phyloP scores from a whole-genome alignment of 1,284 basidiomycete genomes.

The Pseudozyma pruni region DNA sequence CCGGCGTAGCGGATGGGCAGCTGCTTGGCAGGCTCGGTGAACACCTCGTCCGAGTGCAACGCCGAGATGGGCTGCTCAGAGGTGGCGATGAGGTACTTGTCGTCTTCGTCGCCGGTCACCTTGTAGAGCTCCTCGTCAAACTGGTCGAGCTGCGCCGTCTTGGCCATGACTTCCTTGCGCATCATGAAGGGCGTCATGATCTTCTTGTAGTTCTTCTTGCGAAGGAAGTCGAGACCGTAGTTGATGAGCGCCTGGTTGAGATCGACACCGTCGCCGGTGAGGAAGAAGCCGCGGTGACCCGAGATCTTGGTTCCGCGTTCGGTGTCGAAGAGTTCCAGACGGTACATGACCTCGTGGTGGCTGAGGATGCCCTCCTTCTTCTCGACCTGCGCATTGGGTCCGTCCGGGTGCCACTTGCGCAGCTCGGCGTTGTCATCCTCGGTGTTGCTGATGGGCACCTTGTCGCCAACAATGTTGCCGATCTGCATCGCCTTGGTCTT shows the following conservation, averaged over 20 bases:
- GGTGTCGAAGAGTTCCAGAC: slow-evolving; percentile 93
- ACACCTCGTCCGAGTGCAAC: slow-evolving; percentile 95
- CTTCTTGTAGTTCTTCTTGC: slow-evolving; percentile 86
- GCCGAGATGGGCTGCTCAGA: slow-evolving; percentile 98
- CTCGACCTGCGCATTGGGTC: slow-evolving; percentile 73
- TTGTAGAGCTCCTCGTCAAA: slow-evolving; percentile 99
- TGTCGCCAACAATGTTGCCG: slow-evolving; percentile 91
- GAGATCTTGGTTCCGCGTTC: slow-evolving; percentile 89
- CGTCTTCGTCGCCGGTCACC: slow-evolving; percentile 86
- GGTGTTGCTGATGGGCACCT: slow-evolving; percentile 84
- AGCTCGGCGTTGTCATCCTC: slow-evolving; percentile 93
- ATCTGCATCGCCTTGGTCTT: slow-evolving; percentile 81
- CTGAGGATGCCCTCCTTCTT: slow-evolving; percentile 80
- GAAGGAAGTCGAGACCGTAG: slow-evolving; percentile 93
- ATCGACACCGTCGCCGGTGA: slow-evolving; percentile 94
- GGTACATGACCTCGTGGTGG: slow-evolving; percentile 94
- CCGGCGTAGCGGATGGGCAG: slow-evolving; percentile 83
- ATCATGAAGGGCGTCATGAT: slow-evolving; percentile 98
- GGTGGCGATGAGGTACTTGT: slow-evolving; percentile 98
- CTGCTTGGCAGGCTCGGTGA: slow-evolving; percentile 88
- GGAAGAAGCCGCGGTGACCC: slow-evolving; percentile 95
- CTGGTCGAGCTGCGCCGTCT: slow-evolving; percentile 96
- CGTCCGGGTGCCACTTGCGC: slow-evolving; percentile 86
- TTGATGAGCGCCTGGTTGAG: slow-evolving; percentile 95
- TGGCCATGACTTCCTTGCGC: slow-evolving; percentile 96